Evolutionary conservation across 2,329 filamentous ascomycete species (phyloP).

Genomic region (Leptodontidium sp.): DNA sequence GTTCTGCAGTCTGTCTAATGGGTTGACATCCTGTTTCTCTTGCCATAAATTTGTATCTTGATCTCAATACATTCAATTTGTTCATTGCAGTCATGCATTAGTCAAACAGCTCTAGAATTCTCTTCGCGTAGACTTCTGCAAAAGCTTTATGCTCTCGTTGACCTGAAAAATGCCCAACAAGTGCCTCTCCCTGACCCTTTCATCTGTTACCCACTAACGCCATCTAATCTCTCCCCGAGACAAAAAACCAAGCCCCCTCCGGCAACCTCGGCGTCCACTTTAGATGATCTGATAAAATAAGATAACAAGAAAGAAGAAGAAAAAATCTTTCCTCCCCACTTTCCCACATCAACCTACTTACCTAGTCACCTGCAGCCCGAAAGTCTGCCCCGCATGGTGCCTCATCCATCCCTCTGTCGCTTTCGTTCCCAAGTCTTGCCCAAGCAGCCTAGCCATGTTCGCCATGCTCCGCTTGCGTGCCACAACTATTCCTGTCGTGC

Average conservation of each 20-base stretch:
- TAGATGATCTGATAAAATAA: slow-evolving; percentile 18
- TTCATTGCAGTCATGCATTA: no score
- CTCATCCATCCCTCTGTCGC: background rate
- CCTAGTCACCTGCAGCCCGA: slow-evolving; percentile 9
- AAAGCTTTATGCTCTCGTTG: no score
- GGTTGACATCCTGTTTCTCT: no score
- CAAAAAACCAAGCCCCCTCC: background rate
- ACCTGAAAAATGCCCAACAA: background rate
- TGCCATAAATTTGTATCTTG: no score
- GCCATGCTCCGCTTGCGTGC: background rate
- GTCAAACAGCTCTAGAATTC: no score
- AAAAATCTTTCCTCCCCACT: slow-evolving; percentile 10
- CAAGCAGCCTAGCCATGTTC: background rate
- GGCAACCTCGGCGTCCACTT: slow-evolving; percentile 5
- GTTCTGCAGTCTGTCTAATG: no score
- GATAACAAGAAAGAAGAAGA: background rate
- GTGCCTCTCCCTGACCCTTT: background rate
- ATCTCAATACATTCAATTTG: no score
- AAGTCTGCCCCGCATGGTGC: background rate
- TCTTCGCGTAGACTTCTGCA: no score
- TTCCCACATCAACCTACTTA: slow-evolving; percentile 1
- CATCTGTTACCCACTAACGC: background rate
- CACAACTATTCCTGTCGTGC: background rate
- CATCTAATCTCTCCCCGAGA: background rate
- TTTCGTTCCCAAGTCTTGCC: background rate